Evolutionary conservation across 1,284 basidiomycete genomes (phyloP), one percentile per base, ranked within the genome.

Genomic region (Earliella scabrosa): DNA sequence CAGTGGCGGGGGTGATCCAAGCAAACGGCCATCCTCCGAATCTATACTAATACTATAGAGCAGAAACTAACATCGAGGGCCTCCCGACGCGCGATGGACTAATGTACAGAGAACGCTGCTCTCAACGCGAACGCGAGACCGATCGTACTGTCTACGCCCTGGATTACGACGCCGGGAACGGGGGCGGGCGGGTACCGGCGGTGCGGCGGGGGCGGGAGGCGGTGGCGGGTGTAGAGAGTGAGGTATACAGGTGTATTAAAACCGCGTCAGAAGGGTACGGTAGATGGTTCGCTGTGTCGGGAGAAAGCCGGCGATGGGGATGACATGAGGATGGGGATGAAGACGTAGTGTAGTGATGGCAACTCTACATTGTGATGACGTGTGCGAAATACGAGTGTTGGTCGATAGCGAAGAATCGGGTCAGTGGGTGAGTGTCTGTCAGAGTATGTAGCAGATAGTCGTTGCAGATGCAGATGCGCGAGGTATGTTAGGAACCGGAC

Each of bases 31-130:
- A n/a, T n/a, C 32, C 32, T 35, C 41, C 38, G 35, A 11, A 32
- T 62, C 57, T 62, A 56, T 59, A 62, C 44, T 56, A 54, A 35
- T n/a, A n/a, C 47, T 59, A 52, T 32, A 39, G 39, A 55, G 40
- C 26, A 52, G 14, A 44, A 24, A 38, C 38, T 38, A 44, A 45
- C 47, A 56, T 56, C 57, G 60, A 51, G 35, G 52, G 40, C 24
- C 47, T 31, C 61, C 50, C 59, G 61, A 61, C 61, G 48, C 50
- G 48, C 46, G 58, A 50, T 45, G 46, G 51, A 49, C 57, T 65
- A 65, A 54, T 61, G 59, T 65, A 65, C 63, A 64, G 47, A 50
- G 40, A 34, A 23, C 24, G 35, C 40, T 27, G 26, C 41, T 50
- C 50, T 44, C 31, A 29, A 29, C 26, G 54, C 52, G 36, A 53